Conservation (phyloP, 139 green algal genomes). For the Trebouxia sp. region DNA sequence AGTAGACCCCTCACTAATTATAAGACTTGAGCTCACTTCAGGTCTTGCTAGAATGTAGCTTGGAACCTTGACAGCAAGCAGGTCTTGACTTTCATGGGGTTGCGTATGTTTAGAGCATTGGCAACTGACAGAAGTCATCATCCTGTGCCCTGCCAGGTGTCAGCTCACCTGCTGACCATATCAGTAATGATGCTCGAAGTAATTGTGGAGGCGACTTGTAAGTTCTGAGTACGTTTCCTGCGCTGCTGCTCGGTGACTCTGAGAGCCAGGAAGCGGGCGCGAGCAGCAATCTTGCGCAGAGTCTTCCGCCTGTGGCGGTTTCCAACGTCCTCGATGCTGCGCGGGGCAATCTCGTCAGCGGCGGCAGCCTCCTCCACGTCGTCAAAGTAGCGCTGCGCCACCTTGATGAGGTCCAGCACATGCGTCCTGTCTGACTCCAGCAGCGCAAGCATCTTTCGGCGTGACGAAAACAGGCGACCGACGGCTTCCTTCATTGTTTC, state of each 20-base stretch:
- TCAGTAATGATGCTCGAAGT: slow-evolving; percentile 18
- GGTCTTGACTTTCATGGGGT: too few species aligned
- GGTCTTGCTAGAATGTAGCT: too few species aligned
- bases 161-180: slow-evolving; percentile 10
- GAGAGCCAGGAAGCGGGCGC: background rate
- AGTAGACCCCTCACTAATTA: too few species aligned
- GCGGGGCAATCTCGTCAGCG: background rate
- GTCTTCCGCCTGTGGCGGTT: slow-evolving; percentile 11
- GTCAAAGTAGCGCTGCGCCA: background rate
- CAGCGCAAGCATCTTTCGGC: background rate
- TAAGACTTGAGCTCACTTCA: too few species aligned
- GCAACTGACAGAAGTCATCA: background rate
- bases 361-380: background rate
- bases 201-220: slow-evolving; percentile 25
- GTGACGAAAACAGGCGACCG: slow-evolving; percentile 7
- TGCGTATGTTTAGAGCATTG: background rate
- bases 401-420: slow-evolving; percentile 16
- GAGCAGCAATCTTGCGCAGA: background rate
- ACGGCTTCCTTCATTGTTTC: background rate
- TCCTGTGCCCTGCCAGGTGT: background rate
- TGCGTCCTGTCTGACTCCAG: background rate
- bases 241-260: slow-evolving; percentile 13
- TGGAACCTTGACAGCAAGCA: too few species aligned
- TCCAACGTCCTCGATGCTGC: background rate
- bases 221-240: slow-evolving; percentile 13